These are phyloP conservation scores for Vitis hybrid DNA, from an alignment of 177 flowering plant species.

Conservation along the genomic window DNA sequence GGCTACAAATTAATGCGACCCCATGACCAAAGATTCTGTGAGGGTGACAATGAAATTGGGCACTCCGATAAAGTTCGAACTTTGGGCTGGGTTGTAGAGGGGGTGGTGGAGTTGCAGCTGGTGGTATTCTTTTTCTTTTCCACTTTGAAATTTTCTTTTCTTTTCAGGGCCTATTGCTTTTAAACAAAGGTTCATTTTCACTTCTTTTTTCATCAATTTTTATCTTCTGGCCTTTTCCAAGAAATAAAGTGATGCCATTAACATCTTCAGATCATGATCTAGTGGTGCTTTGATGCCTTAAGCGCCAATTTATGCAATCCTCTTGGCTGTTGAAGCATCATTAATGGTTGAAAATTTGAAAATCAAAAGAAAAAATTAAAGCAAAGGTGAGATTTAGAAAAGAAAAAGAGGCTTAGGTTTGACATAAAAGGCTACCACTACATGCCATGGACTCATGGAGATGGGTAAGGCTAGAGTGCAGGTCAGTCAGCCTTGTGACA, in stretches of 20 bases:
- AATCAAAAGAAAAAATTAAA: neutral
- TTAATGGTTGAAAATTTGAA: slow-evolving; percentile 6
- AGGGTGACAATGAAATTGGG: no score
- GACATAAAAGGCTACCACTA: neutral
- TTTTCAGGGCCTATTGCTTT: neutral
- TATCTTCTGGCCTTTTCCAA: no score
- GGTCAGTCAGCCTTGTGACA: slow-evolving; percentile 4
- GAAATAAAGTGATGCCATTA: no score
- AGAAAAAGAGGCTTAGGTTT: neutral
- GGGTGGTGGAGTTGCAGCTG: neutral
- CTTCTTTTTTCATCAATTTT: no score
- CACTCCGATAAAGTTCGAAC: no score
- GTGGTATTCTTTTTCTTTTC: neutral
- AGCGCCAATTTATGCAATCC: neutral
- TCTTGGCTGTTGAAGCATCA: neutral
- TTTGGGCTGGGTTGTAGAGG: neutral
- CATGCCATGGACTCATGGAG: neutral
- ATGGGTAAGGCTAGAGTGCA: neutral
- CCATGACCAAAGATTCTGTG: no score
- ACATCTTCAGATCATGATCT: no score
- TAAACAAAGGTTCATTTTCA: no score
- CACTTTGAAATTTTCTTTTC: neutral
- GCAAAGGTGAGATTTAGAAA: slow-evolving; percentile 4
- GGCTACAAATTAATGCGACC: no score
- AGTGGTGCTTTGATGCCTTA: neutral